phyloP scores from a whole-genome alignment of 2,329 filamentous ascomycete species.

The Penicillium sp. region DNA sequence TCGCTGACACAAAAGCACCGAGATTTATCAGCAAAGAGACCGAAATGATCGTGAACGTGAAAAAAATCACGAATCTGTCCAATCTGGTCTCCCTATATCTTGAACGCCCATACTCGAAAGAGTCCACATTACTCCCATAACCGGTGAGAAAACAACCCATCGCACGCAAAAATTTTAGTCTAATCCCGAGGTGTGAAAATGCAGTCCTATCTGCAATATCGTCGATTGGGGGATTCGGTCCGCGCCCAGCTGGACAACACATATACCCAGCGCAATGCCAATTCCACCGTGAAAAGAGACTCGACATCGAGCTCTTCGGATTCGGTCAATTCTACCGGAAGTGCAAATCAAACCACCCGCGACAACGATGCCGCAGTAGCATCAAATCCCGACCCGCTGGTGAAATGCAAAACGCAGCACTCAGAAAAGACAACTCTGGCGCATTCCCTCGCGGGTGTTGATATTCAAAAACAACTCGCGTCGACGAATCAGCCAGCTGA shows the following conservation, averaged over 20 bases:
- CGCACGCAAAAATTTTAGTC: conserved; percentile 16
- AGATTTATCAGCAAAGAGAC: background rate
- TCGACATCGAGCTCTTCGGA: background rate
- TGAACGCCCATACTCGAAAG: background rate
- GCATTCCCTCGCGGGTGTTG: conserved; percentile 19
- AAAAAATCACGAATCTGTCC: background rate
- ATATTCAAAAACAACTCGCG: conserved; percentile 20
- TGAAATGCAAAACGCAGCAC: conserved; percentile 4
- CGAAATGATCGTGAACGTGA: background rate
- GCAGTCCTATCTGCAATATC: conserved; percentile 37
- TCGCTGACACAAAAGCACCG: background rate
- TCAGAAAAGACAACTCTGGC: conserved; percentile 10
- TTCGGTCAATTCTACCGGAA: background rate
- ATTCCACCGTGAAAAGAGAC: conserved; percentile 11
- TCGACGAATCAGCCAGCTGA: conserved; percentile 25
- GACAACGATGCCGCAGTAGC: background rate
- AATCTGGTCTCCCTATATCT: background rate
- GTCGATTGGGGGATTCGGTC: conserved; percentile 29
- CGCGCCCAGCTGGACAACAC: conserved; percentile 23
- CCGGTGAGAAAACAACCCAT: conserved; percentile 22
- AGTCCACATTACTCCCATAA: background rate
- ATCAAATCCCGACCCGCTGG: background rate
- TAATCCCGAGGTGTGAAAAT: conserved; percentile 24
- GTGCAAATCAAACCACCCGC: background rate
- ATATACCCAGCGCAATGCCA: conserved; percentile 7